Base-by-base conservation (phyloP, 2,329 filamentous ascomycete genomes). In the Neocucurbitaria cava region DNA sequence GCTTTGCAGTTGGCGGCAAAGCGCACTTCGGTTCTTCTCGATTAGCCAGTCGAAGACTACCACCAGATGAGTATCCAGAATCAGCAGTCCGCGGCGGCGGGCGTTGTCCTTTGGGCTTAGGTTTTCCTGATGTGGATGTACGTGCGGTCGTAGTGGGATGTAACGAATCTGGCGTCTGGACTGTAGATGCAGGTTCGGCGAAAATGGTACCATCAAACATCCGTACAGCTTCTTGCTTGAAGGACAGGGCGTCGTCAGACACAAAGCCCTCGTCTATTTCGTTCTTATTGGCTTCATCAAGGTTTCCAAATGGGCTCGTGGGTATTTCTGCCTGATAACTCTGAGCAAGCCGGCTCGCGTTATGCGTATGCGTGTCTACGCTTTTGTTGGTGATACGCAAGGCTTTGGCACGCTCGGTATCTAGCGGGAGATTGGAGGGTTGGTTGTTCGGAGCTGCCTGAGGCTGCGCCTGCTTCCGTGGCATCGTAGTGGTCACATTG, bases 61-160 rank as follows among this genome's bases (percentile, higher is more conserved):
- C 65, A n/a, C 68, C 66, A 45, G 75, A 77, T 3, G 74, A 77
- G 53, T 78, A 78, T 0, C 76, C 76, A 9, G 75, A 78, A 49
- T 78, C 76, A 1, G 68, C 60, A 36, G 75, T 75, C 35, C 49
- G 61, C 26, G 72, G 67, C 24, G 57, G 54, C 15, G 70, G 71
- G 31, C 66, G 66, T 38, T 57, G 59, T 18, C 42, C 23, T 38
- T 42, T 52, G 8, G 31, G 47, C 20, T 51, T 58, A 15, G 53
- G 33, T 17, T 51, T 60, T 8, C 58, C 43, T n/a, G 50, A 24
- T 9, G 23, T 35, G 13, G 44, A 42, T 10, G 31, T 24, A 36
- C 21, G 44, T n/a, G 51, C 44, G 38, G 36, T 44, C 62, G 64
- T 40, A 44, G 59, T 40, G 17, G 57, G 44, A 40, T 55, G 39